phyloP scores from a whole-genome alignment of 2,329 filamentous ascomycete species.

The Verticillium dahliae region DNA sequence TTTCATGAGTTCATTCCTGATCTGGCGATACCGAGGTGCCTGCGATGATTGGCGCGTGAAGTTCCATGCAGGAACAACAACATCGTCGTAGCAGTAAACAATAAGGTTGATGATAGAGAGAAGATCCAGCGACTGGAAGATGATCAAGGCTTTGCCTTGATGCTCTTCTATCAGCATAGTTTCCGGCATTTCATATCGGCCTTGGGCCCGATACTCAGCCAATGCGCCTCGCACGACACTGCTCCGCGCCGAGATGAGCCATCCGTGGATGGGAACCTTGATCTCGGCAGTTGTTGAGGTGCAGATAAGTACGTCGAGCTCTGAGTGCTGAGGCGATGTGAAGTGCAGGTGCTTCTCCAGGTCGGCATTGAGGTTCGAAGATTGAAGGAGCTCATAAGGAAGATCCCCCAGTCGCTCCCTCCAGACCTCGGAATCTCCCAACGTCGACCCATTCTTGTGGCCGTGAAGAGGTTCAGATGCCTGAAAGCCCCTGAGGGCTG shows the following conservation, averaged over 20 bases:
- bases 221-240: constrained; percentile 58
- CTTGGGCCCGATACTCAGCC: constrained; percentile 46
- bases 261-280: constrained; percentile 74
- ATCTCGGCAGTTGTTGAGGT: constrained; percentile 61
- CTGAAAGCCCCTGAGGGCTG: constrained; percentile 59
- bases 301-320: constrained; percentile 37
- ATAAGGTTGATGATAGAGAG: constrained; percentile 74
- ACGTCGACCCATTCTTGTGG: constrained; percentile 32
- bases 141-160: constrained; percentile 49
- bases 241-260: constrained; percentile 72
- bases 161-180: constrained; percentile 47
- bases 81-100: constrained; percentile 76
- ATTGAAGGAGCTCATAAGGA: constrained; percentile 49
- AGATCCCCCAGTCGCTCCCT: constrained; percentile 46
- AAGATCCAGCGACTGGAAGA: constrained; percentile 65
- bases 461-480: constrained; percentile 28
- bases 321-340: constrained; percentile 29
- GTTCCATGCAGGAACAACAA: constrained; percentile 80
- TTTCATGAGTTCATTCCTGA: constrained; percentile 83
- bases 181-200: constrained; percentile 52
- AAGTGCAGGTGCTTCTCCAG: constrained; percentile 41
- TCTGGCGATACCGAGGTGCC: constrained; percentile 69
- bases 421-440: constrained; percentile 33
- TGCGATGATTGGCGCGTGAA: constrained; percentile 60
- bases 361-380: constrained; percentile 60